Base-by-base conservation (phyloP, 208 protist species). In the Acanthamoeba castellanii region DNA sequence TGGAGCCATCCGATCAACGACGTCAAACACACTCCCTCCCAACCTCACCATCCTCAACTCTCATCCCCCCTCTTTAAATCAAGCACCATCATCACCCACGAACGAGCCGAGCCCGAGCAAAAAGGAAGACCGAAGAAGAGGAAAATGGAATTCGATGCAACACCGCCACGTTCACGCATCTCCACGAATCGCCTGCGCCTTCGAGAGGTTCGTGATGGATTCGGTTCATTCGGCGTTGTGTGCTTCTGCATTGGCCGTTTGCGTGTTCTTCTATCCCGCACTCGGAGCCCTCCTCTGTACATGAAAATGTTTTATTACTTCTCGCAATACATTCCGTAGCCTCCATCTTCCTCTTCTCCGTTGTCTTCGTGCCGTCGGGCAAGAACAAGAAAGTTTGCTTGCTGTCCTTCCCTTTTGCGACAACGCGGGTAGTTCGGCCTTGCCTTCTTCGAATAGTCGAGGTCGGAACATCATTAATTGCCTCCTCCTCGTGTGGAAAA, bases 241-340 rank as follows among this genome's bases (percentile, higher is more conserved):
- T 72, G 64, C 64, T n/a, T 72, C 22, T 72, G 64, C 14, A 34
- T 72, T 72, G n/a, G 9, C 64, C 64, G 22, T 72, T 72, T 72
- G 64, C n/a, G 64, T 72, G 30, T 72, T 72, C 64, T 72, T 72
- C n/a, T 37, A 3, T 81, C 37, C 18, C 42, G 74, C 42, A 55
- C 74, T 82, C 74, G 74, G 74, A 42, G 70, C 42, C n/a, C 66
- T 82, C 74, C 32, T 82, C 74, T 82, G 74, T 82, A 82, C 74
- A 82, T 82, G 74, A 82, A 82, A 42, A 82, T 82, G 74, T 82
- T 82, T 82, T 42, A 82, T 52, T 82, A 82, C 8, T 25, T 25
- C 37, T 82, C 42, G 42, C 64, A 72, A 72, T 72, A 72, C 64
- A 72, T 72, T 72, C 64, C n/a, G 59, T 72, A 72, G 64, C 64